Conservation (phyloP, 2,329 filamentous ascomycete species). For the Diaporthe batatas region DNA sequence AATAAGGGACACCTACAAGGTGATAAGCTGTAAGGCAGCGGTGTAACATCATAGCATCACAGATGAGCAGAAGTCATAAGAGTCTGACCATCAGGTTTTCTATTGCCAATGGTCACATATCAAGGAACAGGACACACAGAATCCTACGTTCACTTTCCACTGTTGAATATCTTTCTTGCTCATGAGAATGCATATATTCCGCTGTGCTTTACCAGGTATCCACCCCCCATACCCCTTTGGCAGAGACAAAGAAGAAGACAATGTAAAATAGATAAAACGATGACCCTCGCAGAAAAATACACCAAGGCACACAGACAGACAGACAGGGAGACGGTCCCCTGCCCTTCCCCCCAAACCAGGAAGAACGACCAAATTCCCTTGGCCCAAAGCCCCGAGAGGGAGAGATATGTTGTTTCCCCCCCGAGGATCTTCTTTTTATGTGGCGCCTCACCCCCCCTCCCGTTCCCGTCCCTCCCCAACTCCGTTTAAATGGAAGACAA, state of each 20-base stretch:
- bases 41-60: neutral
- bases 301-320: constrained; percentile 10
- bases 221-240: constrained; percentile 35
- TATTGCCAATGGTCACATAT: neutral
- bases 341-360: neutral
- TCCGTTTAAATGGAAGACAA: constrained; percentile 34
- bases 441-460: neutral
- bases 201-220: constrained; percentile 40
- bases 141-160: neutral
- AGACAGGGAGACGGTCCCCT: constrained; percentile 2
- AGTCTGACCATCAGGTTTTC: neutral
- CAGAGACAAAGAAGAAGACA: constrained; percentile 36
- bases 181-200: constrained; percentile 39
- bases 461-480: neutral
- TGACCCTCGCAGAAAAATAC: constrained; percentile 34
- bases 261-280: constrained; percentile 36
- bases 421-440: constrained; percentile 1
- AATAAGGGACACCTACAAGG: neutral
- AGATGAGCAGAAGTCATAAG: neutral
- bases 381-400: neutral
- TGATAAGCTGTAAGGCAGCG: constrained; percentile 2
- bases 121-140: neutral
- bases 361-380: neutral
- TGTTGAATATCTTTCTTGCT: neutral
- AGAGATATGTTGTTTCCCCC: neutral